Base-by-base conservation (phyloP, 208 protist species). In the Crithidia fasciculata region DNA sequence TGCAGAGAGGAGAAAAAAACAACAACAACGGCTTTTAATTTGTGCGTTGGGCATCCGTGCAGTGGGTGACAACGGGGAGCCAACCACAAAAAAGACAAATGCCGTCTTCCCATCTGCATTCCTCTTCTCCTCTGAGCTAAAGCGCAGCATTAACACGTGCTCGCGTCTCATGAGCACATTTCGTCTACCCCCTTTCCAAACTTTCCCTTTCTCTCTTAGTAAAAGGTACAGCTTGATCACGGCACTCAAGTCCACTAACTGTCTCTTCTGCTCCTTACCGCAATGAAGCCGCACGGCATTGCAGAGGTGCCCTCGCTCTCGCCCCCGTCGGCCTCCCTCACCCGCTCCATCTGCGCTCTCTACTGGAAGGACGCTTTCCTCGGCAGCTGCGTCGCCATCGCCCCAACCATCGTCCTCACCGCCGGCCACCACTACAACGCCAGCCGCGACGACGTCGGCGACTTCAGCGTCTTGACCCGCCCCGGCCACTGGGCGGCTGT, bases 341-440 rank as follows among this genome's bases (percentile, higher is more conserved):
- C 80, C 2, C 56, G 74, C 0, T 77, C 86, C 45, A 88, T 89
- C 37, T 90, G 90, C 61, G 86, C 92, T 2, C 78, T 96, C 8
- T 94, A 96, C 67, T 92, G 81, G 81, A 78, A 85, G 53, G 86
- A 91, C 15, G 55, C 72, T 0, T 96, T 94, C 58, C 70, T 96
- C 12, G 92, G 92, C 16, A 95, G 84, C 67, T 93, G 89, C 55
- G 72, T 96, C 4, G 92, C 92, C 13, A 84, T 96, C 18, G 60
- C 76, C 0, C 78, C 78, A 8, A 64, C 72, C 15, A 65, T 96
- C 44, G 71, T 95, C 18, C 69, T 96, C 43, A 86, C 89, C 0
- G 89, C 92, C 0, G 92, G 89, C 0, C 92, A 96, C 55, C 92
- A 96, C 78, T 95, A 88, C 76, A 93, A 93, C 74, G 71, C 79